Conservation (phyloP, 2,329 filamentous ascomycete species). For the Penicillium sp. region DNA sequence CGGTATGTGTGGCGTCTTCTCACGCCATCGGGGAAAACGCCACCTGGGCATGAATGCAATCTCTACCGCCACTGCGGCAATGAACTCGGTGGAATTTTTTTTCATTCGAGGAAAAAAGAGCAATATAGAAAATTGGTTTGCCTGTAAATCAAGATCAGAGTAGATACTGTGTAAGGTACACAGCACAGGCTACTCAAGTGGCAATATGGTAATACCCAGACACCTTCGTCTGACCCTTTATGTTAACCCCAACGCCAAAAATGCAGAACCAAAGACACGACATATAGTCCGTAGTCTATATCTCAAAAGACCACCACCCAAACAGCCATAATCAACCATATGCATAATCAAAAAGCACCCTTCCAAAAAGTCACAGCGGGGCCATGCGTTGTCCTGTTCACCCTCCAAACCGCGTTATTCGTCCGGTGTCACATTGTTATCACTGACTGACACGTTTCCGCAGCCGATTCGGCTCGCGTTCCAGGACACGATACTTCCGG, state of each 20-base stretch:
- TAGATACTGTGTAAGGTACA: neutral
- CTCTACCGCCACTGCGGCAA: neutral
- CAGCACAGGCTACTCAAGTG: neutral
- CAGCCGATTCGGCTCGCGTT: conserved; percentile 25
- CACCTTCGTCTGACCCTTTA: neutral
- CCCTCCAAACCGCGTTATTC: neutral
- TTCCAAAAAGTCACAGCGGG: neutral
- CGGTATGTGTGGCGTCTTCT: neutral
- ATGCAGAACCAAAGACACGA: neutral
- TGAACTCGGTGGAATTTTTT: neutral
- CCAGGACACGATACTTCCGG: conserved; percentile 21
- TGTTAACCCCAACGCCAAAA: neutral
- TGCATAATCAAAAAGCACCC: neutral
- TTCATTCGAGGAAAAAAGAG: neutral
- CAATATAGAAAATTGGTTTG: neutral
- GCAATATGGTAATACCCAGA: neutral
- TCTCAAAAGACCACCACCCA: neutral
- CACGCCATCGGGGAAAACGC: neutral
- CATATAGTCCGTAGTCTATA: neutral
- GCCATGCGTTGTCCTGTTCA: neutral
- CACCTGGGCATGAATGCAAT: neutral
- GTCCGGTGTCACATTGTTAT: conserved; percentile 1
- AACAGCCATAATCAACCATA: neutral
- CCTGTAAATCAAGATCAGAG: neutral
- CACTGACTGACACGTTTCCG: conserved; percentile 21